Evolutionary conservation across 2,329 filamentous ascomycete genomes (phyloP).

Genomic region (Cucurbitaria berberidis): DNA sequence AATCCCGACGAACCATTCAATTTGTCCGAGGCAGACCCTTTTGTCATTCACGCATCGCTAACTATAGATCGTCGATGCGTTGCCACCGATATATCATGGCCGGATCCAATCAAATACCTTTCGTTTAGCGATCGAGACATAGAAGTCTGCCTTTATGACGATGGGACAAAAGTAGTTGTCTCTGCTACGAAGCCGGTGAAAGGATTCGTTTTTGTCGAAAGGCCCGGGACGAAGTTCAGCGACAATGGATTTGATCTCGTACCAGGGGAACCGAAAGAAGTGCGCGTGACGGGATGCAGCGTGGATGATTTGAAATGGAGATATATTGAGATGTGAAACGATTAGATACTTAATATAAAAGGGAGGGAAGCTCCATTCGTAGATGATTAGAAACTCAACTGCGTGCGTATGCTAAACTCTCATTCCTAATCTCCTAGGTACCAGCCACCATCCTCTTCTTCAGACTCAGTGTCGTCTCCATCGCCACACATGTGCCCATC

Average conservation of each 20-base stretch:
- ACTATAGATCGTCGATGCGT: slow-evolving; percentile 57
- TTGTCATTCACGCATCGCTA: slow-evolving; percentile 59
- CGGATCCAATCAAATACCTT: slow-evolving; percentile 66
- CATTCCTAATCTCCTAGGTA: background rate
- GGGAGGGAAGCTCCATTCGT: too few species aligned
- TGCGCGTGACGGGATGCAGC: slow-evolving; percentile 16
- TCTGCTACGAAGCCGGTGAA: slow-evolving; percentile 60
- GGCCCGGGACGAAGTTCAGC: slow-evolving; percentile 21
- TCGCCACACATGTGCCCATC: slow-evolving; percentile 46
- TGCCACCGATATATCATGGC: slow-evolving; percentile 64
- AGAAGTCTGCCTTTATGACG: slow-evolving; percentile 40
- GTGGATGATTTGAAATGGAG: slow-evolving; percentile 22
- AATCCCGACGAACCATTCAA: slow-evolving; percentile 47
- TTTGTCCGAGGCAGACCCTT: slow-evolving; percentile 57
- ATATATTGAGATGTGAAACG: slow-evolving; percentile 28
- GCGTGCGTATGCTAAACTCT: background rate
- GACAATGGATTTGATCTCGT: slow-evolving; percentile 40
- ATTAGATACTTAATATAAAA: background rate
- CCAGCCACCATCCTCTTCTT: slow-evolving; percentile 3
- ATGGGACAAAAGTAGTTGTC: slow-evolving; percentile 50
- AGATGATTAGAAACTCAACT: too few species aligned
- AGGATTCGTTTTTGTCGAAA: slow-evolving; percentile 58
- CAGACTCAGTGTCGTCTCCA: slow-evolving; percentile 13
- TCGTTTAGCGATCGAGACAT: slow-evolving; percentile 58
- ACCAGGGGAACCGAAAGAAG: slow-evolving; percentile 23